phyloP scores from a whole-genome alignment of 768 basidiomycete genomes.

The Leccinum sublutescens region DNA sequence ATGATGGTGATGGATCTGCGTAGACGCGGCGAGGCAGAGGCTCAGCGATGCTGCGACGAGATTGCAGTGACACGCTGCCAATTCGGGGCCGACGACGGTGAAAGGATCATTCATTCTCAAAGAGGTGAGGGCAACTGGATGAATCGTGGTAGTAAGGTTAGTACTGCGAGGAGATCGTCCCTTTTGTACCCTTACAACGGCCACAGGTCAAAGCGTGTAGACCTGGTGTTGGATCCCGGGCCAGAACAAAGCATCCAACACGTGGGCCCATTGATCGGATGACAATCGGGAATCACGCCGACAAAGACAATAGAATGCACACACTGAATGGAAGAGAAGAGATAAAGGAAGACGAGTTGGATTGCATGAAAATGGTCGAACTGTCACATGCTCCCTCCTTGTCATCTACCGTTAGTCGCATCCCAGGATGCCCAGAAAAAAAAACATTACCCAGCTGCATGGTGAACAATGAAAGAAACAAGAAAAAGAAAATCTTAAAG shows the following conservation, averaged over 20 bases:
- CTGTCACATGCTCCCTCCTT: constrained; percentile 13
- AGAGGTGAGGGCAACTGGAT: neutral
- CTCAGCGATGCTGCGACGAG: neutral
- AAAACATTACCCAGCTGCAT: neutral
- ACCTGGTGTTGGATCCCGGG: neutral
- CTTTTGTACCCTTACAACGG: neutral
- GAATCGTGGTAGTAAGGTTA: neutral
- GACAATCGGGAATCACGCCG: neutral
- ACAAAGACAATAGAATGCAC: neutral
- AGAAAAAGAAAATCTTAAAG: constrained; percentile 12
- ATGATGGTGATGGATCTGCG: neutral
- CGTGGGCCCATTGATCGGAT: neutral
- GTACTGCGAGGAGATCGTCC: neutral
- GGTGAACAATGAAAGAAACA: neutral
- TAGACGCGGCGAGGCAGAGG: neutral
- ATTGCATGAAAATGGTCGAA: constrained; percentile 17
- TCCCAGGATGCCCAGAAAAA: neutral
- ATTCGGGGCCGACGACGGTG: neutral
- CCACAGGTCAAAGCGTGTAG: neutral
- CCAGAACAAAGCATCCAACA: neutral
- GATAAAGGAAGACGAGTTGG: neutral
- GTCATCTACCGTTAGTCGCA: neutral
- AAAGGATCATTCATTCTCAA: neutral
- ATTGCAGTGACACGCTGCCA: neutral
- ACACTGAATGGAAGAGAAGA: neutral